Evolutionary conservation across 2,329 filamentous ascomycete species (phyloP).

Genomic region (Aspergillus pseudoviridinutans): DNA sequence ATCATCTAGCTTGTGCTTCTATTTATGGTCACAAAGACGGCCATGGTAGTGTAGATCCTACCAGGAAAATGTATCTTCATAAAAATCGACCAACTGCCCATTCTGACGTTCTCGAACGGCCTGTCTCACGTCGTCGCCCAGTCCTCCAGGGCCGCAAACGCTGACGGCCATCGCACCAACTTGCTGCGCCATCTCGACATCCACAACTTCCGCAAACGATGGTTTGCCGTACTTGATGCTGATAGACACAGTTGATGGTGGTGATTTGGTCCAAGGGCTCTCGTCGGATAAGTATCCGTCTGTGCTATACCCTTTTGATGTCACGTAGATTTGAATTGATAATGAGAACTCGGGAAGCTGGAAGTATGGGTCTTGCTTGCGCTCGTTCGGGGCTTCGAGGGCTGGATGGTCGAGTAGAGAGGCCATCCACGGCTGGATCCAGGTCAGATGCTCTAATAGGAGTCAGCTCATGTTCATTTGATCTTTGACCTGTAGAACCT

Average conservation of each 20-base stretch:
- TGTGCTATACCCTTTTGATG: conserved; percentile 16
- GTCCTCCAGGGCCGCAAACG: conserved; percentile 34
- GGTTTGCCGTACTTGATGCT: conserved; percentile 25
- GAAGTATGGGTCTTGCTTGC: conserved; percentile 22
- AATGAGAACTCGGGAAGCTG: conserved; percentile 23
- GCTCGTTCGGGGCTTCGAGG: conserved; percentile 15
- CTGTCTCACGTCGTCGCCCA: conserved; percentile 35
- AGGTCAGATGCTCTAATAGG: conserved; percentile 27
- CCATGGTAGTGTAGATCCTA: conserved; percentile 19
- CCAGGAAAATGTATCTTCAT: conserved; percentile 37
- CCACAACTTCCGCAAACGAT: conserved; percentile 21
- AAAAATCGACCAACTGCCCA: conserved; percentile 30
- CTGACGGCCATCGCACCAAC: conserved; percentile 35
- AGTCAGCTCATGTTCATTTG: conserved; percentile 1
- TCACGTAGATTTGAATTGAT: conserved; percentile 28
- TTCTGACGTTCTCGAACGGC: conserved; percentile 28
- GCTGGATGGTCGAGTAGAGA: conserved; percentile 26
- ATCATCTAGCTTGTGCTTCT: too few relatives aligned
- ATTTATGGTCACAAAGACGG: neutral
- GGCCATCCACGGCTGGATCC: conserved; percentile 35
- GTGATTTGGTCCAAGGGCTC: conserved; percentile 23
- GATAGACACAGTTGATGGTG: conserved; percentile 23
- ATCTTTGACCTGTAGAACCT: neutral
- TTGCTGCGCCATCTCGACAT: conserved; percentile 24
- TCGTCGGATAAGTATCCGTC: conserved; percentile 24